Base-by-base conservation (phyloP, 768 basidiomycete species). In the Calocybe gangraenosa region DNA sequence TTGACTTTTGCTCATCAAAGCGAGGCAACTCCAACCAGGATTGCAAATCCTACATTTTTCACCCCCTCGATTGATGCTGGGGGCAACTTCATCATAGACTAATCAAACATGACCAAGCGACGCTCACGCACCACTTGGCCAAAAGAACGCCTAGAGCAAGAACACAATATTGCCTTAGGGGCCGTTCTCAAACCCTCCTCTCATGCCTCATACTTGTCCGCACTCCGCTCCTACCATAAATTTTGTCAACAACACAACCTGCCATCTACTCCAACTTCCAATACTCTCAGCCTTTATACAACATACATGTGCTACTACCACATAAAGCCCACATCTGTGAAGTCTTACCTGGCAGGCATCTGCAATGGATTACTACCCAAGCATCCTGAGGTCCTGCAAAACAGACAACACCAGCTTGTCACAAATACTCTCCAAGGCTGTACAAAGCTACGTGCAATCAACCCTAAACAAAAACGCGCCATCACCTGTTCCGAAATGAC, bases 271-370 rank as follows among this genome's bases (percentile, higher is more conserved):
- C 73, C 71, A 0, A 71, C 68, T 0, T 42, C 51, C 2, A 62
- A 72, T 40, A 70, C 69, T 0, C 54, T 75, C 3, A 60, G 60
- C 10, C 62, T 65, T 20, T 74, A 50, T 47, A 54, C 57, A 2
- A 60, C 63, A 0, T 72, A 54, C 52, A 68, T 66, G 60, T 64
- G 45, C 2, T 51, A 56, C 23, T 62, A 67, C n/a, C n/a, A n/a
- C n/a, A 70, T 74, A 37, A 53, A 64, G 30, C 68, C 70, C 0
- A 25, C 45, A 9, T 68, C 67, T 0, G 64, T 71, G 13, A 40
- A 40, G 31, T 42, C 59, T 1, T 72, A 73, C 51, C 56, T 74
- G 2, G 65, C 67, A 0, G 68, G 70, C 11, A 67, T 71, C 13
- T 61, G 60, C 46, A 59, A 58, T 23, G 55, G 61, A 37, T 59